Base-by-base conservation (phyloP, 768 basidiomycete genomes). In the Suillus weaverae region DNA sequence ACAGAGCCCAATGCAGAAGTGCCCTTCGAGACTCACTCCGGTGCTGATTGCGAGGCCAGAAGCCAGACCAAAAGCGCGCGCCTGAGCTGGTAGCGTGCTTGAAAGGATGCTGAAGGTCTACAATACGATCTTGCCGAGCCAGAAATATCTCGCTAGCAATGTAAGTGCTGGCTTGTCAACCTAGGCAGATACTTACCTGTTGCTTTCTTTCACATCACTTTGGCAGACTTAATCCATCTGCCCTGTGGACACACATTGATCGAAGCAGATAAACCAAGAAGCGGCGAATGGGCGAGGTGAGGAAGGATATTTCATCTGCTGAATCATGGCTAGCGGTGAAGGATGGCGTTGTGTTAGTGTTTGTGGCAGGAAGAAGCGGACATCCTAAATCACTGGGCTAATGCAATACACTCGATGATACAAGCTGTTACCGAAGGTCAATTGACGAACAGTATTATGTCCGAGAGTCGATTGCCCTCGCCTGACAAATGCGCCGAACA, bases 211-310 rank as follows among this genome's bases (percentile, higher is more conserved):
- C 32, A 22, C 46, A 14, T 81, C n/a, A 77, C 79, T 5, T 69
- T 81, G 9, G 79, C 74, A 1, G 80, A 81, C 64, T 67, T 81
- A 2, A 77, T 71, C 68, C 78, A 81, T 60, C 65, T 81, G 32
- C 77, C 77, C 43, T 75, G 73, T 55, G 80, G 35, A 35, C 53
- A 35, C n/a, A 11, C 11, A 35, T 54, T 10, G 9, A 53, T 53
- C n/a, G 18, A 33, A 6, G 20, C 33, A 33, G 33, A n/a, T 54
- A 20, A 33, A 54, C 20, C 32, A 26, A 41, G 26, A 30, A 41
- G 39, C 39, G 41, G 18, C 11, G 6, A 54, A 33, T n/a, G 20
- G 32, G 30, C 4, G 50, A 51, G 30, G 30, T 32, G 51, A 6
- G 1, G 53, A 33, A 54, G 53, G 33, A 18, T 53, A 20, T 20